These are phyloP conservation scores for Breviolum minutum DNA, from an alignment of 73 alveolate species.

Conservation along the genomic window DNA sequence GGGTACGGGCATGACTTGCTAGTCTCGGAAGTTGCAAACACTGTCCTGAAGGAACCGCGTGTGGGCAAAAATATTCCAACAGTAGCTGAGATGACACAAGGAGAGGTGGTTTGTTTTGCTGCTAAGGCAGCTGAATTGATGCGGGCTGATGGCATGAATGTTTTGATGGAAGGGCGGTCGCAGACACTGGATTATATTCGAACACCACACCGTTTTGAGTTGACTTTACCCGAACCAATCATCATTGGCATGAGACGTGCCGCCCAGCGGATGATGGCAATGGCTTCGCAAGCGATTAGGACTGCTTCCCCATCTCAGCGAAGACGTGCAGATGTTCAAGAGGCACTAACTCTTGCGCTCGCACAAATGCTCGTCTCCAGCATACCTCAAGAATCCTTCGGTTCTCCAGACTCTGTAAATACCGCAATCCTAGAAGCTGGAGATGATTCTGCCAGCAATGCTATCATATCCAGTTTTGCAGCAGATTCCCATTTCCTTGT, in stretches of 20 bases:
- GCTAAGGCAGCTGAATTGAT: constrained; percentile 32
- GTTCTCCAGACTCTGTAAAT: not conserved
- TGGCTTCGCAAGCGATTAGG: constrained; percentile 6
- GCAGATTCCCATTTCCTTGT: constrained; percentile 24
- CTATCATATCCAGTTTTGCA: not conserved
- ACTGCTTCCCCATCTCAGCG: constrained; percentile 4
- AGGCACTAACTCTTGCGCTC: not conserved
- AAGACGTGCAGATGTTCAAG: not conserved
- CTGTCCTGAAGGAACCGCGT: constrained; percentile 58
- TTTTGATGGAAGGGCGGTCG: constrained; percentile 66
- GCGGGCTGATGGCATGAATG: constrained; percentile 71
- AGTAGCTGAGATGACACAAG: constrained; percentile 80
- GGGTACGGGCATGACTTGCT: constrained; percentile 45
- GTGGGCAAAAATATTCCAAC: constrained; percentile 53
- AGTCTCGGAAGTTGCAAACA: constrained; percentile 58
- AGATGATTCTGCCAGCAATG: constrained; percentile 30
- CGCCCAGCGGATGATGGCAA: constrained; percentile 39
- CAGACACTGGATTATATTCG: constrained; percentile 73
- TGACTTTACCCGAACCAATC: constrained; percentile 32
- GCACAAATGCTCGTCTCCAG: constrained; percentile 9
- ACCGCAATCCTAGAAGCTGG: not conserved
- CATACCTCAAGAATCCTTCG: constrained; percentile 28
- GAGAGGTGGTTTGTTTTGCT: constrained; percentile 65
- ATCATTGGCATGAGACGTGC: constrained; percentile 56
- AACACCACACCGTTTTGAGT: constrained; percentile 82